These are phyloP conservation scores for Bauhinia variegata DNA, from an alignment of 306 rosid species.

Conservation along the genomic window DNA sequence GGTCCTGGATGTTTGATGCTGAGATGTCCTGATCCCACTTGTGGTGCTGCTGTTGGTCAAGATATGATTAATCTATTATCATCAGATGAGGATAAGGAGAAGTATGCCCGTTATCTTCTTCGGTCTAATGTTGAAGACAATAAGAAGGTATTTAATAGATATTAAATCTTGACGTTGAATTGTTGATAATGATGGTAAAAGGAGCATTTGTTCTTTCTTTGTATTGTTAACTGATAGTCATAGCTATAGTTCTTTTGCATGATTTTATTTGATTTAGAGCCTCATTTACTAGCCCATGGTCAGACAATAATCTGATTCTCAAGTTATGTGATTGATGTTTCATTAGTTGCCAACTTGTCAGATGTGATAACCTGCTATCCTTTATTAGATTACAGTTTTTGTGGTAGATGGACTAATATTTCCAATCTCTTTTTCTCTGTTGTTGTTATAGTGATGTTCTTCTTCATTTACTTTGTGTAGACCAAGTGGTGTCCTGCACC, in stretches of 20 bases:
- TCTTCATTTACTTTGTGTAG: constrained; percentile 40
- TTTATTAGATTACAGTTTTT: neutral
- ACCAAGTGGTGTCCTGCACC: constrained; percentile 96
- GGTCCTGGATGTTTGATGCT: constrained; percentile 84
- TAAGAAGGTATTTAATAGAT: constrained; percentile 49
- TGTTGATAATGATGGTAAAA: constrained; percentile 14
- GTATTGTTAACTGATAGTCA: constrained; percentile 1
- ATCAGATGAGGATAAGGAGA: constrained; percentile 52
- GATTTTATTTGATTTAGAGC: constrained; percentile 22
- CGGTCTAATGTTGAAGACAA: constrained; percentile 79
- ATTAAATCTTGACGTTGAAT: constrained; percentile 20
- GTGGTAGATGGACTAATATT: constrained; percentile 6
- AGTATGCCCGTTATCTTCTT: constrained; percentile 68
- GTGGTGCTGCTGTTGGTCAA: constrained; percentile 73
- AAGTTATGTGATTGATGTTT: constrained; percentile 12
- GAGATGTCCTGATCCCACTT: constrained; percentile 81
- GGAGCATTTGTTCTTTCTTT: constrained; percentile 1
- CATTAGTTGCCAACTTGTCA: neutral
- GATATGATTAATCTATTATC: constrained; percentile 63
- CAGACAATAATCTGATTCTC: constrained; percentile 11
- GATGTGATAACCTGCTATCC: constrained; percentile 7
- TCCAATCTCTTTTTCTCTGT: constrained; percentile 10
- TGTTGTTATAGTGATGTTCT: neutral
- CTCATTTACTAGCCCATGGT: neutral
- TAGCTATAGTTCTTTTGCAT: neutral